Evolutionary conservation across 139 green algal genomes (phyloP).

Genomic region (Micractinium sp.): DNA sequence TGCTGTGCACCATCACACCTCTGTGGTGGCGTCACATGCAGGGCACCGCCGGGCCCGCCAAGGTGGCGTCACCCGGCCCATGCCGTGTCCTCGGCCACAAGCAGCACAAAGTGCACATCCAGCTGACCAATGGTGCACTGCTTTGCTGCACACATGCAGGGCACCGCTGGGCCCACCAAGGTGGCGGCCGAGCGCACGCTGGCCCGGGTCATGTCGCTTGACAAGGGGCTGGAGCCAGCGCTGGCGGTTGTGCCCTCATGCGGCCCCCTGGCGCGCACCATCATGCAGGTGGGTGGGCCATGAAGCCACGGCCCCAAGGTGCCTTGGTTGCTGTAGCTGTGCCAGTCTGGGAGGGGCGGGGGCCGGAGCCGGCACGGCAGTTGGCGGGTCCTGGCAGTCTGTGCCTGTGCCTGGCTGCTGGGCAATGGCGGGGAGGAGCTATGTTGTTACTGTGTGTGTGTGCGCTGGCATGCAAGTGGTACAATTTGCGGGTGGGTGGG

Average conservation of each 20-base stretch:
- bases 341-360: no score
- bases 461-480: no score
- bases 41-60: neutral
- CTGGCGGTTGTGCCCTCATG: conserved; percentile 57
- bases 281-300: conserved; percentile 45
- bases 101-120: neutral
- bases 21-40: no score
- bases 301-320: neutral
- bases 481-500: no score
- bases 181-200: conserved; percentile 64
- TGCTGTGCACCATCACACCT: no score
- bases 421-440: neutral
- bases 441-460: no score
- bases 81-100: neutral
- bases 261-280: conserved; percentile 51
- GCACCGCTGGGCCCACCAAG: conserved; percentile 53
- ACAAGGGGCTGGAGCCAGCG: conserved; percentile 48
- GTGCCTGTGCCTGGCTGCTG: neutral
- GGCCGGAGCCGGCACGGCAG: no score
- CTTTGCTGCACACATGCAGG: conserved; percentile 6
- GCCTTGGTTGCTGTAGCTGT: no score
- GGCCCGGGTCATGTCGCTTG: conserved; percentile 52
- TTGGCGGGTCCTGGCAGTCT: no score
- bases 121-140: no score
- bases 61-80: no score